Percentiles rank a stretch among this genome's conserved stretches.
Conservation (phyloP, 768 basidiomycete genomes). For the Mycena kentingensis region DNA sequence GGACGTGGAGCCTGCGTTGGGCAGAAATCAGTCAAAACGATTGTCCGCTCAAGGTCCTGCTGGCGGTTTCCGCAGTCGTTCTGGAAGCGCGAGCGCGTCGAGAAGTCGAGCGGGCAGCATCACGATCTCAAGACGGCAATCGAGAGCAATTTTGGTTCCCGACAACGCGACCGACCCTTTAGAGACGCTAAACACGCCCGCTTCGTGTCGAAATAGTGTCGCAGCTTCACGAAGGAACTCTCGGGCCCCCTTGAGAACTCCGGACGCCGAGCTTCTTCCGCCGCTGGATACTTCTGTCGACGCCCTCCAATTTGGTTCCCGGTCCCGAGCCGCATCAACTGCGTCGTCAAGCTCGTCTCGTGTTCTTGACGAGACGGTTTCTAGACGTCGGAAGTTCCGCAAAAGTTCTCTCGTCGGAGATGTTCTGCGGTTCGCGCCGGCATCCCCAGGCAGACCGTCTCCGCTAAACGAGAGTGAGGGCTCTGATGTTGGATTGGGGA, state of each 20-base stretch:
- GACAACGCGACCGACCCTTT: too few species aligned
- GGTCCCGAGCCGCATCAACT: constrained; percentile 1
- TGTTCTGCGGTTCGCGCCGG: constrained; percentile 16
- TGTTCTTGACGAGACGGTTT: background rate
- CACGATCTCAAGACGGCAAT: background rate
- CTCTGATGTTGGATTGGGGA: background rate
- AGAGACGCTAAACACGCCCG: too few species aligned
- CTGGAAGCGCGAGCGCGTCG: background rate
- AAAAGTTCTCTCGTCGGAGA: constrained; percentile 18
- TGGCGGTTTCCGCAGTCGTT: background rate
- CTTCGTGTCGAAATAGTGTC: too few species aligned
- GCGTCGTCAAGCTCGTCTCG: constrained; percentile 22
- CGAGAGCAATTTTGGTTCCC: background rate
- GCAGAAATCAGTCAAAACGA: background rate
- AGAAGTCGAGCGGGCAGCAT: background rate
- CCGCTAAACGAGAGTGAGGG: background rate
- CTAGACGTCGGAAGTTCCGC: constrained; percentile 10
- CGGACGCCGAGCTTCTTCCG: background rate
- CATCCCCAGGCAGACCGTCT: constrained; percentile 4
- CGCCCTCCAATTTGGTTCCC: background rate
- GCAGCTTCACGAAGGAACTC: too few species aligned
- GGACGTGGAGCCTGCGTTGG: background rate
- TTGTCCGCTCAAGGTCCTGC: background rate
- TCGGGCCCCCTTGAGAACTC: background rate
- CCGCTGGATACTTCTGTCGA: too few species aligned